A percentile compares a stretch with the other conserved stretches of the same genome.
Evolutionary conservation across 345 rosid genomes (phyloP).

Genomic region (Clausena lansium): DNA sequence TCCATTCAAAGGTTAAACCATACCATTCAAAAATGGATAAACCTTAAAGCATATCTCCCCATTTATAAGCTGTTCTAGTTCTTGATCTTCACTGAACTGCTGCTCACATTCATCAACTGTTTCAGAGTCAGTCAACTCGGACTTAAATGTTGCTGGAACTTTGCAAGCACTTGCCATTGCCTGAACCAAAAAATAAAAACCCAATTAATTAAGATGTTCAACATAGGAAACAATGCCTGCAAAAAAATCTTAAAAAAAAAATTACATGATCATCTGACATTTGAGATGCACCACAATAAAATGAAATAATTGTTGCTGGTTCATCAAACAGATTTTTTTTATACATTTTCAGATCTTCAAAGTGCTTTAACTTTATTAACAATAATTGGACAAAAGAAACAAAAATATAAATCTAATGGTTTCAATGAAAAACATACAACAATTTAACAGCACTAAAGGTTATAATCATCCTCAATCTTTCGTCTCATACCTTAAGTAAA

Average conservation of each 20-base stretch:
- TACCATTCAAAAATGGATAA: slow-evolving; percentile 73
- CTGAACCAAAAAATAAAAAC: slow-evolving; percentile 36
- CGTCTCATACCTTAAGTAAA: slow-evolving; percentile 60
- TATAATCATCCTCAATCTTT: not conserved
- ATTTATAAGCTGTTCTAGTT: slow-evolving; percentile 66
- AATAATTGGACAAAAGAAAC: slow-evolving; percentile 1
- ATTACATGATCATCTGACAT: not conserved
- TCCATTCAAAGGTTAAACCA: slow-evolving; percentile 26
- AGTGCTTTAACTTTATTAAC: not conserved
- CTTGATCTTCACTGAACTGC: slow-evolving; percentile 66
- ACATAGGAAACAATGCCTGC: not conserved
- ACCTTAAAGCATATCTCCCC: slow-evolving; percentile 73
- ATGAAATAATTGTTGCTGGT: not conserved
- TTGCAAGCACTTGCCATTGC: slow-evolving; percentile 84
- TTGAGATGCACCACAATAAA: not conserved
- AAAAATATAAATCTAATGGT: not conserved
- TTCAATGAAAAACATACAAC: not conserved
- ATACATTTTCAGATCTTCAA: slow-evolving; percentile 4
- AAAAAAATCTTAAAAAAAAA: not conserved
- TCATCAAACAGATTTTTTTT: not conserved
- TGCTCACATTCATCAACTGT: slow-evolving; percentile 44
- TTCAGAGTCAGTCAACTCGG: slow-evolving; percentile 67
- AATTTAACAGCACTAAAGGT: not conserved
- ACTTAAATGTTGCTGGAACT: slow-evolving; percentile 43
- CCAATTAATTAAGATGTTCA: not conserved